Percentiles rank a stretch among this genome's conserved stretches.
phyloP scores from a whole-genome alignment of 2,329 filamentous ascomycete species.

The Cadophora malorum region DNA sequence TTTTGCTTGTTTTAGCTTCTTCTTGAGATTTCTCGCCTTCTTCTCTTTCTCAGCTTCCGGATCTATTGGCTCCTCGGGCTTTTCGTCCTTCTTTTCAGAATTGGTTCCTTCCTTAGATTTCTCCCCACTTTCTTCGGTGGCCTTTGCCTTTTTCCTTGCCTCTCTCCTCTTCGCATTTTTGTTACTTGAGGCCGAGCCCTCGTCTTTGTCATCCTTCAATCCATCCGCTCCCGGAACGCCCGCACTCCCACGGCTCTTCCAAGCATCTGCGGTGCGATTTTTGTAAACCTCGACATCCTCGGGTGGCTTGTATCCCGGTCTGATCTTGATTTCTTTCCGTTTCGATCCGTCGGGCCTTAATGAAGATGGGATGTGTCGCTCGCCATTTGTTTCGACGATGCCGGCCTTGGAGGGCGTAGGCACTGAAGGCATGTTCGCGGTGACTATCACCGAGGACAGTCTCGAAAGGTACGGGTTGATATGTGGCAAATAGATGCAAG shows the following conservation, averaged over 20 bases:
- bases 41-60: constrained; percentile 84
- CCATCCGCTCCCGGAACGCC: constrained; percentile 78
- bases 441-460: constrained; percentile 14
- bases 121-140: constrained; percentile 45
- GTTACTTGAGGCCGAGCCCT: constrained; percentile 62
- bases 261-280: constrained; percentile 86
- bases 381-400: constrained; percentile 77
- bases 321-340: constrained; percentile 92
- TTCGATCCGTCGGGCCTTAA: constrained; percentile 85
- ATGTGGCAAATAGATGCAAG: background rate
- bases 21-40: constrained; percentile 88
- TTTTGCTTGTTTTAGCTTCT: constrained; percentile 92
- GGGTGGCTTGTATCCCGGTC: constrained; percentile 90
- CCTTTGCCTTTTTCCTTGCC: constrained; percentile 65
- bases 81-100: constrained; percentile 38
- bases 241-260: constrained; percentile 74
- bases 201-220: constrained; percentile 54
- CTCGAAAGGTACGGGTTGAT: background rate
- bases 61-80: constrained; percentile 58
- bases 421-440: constrained; percentile 47
- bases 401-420: constrained; percentile 65
- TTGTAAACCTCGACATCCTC: constrained; percentile 98
- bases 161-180: constrained; percentile 88
- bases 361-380: constrained; percentile 89
- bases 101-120: constrained; percentile 50